These are phyloP conservation scores for Podaxis carcinomalis DNA, from an alignment of 768 basidiomycete species.

Conservation along the genomic window DNA sequence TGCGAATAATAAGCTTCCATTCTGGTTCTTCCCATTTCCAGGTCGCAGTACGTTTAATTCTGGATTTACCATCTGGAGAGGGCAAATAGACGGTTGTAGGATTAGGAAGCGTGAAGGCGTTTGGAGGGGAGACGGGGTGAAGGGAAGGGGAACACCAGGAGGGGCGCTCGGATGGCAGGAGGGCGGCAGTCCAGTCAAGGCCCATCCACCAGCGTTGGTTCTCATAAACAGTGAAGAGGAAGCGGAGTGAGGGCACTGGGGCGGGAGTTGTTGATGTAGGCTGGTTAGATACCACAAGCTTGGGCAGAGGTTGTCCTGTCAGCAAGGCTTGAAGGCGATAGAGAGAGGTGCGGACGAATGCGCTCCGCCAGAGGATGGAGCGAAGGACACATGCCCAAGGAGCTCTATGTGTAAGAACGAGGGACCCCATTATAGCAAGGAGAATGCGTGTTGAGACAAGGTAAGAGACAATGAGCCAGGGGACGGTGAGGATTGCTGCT, in stretches of 20 bases:
- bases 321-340: conserved; percentile 50
- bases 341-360: conserved; percentile 60
- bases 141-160: conserved; percentile 71
- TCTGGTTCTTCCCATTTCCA: conserved; percentile 94
- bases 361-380: conserved; percentile 55
- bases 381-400: conserved; percentile 60
- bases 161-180: conserved; percentile 85
- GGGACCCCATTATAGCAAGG: conserved; percentile 53
- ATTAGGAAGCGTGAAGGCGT: conserved; percentile 63
- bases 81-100: conserved; percentile 54
- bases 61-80: conserved; percentile 41
- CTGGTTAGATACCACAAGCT: conserved; percentile 29
- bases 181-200: conserved; percentile 91
- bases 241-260: conserved; percentile 52
- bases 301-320: conserved; percentile 52
- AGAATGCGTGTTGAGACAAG: conserved; percentile 60
- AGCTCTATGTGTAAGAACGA: conserved; percentile 59
- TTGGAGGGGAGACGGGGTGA: conserved; percentile 64
- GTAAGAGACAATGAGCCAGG: conserved; percentile 64
- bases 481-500: conserved; percentile 50
- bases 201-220: conserved; percentile 99
- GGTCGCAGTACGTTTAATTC: conserved; percentile 66
- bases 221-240: conserved; percentile 88
- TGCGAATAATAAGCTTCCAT: conserved; percentile 74
- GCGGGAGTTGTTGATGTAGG: conserved; percentile 24